Base-by-base conservation (phyloP, 2,329 filamentous ascomycete species). In the Hymenoscyphus salicellus region DNA sequence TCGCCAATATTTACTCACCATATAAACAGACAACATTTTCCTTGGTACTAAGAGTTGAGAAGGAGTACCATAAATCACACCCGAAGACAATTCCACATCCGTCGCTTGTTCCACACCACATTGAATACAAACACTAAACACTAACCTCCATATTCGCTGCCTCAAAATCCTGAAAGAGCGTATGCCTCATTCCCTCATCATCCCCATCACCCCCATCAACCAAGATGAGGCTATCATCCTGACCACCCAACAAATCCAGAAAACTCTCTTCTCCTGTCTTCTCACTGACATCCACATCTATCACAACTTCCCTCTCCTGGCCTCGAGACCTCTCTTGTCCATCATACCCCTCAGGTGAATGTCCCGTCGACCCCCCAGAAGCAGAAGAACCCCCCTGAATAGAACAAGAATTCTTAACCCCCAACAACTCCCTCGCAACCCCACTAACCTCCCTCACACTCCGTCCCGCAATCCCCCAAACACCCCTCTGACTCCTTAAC, bases 361-460 rank as follows among this genome's bases (percentile, higher is more conserved):
- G 20, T 3, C 46, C 20, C 46, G 20, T 52, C 46, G 46, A 52
- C 8, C 46, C 20, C 4, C 4, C 23, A 2, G 23, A 26, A 26
- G 10, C 10, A 52, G 46, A 52, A 26, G 20, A 52, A 1, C 20
- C 46, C 4, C 36, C 36, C 14, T 17, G 36, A 38, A 16, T 38
- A 52, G 20, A 26, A 52, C 2, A 5, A 3, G 20, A 20, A 20
- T 5, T 32, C 30, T 32, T 20, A 30, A 60, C 36, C 8, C 62
- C 58, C 16, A 69, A 30, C 36, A 85, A 78, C 63, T 84, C 82
- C 60, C 83, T 79, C 57, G 85, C 83, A 20, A 87, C 83, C 17
- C 81, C 81, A 60, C 83, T 81, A 55, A 88, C 82, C 70, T 87
- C 84, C 38, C 79, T 78, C 65, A 85, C 78, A 30, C 85, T 84